Evolutionary conservation across 1,284 basidiomycete species (phyloP), one percentile per base, ranked within the genome.

Genomic region (Malassezia psittaci): DNA sequence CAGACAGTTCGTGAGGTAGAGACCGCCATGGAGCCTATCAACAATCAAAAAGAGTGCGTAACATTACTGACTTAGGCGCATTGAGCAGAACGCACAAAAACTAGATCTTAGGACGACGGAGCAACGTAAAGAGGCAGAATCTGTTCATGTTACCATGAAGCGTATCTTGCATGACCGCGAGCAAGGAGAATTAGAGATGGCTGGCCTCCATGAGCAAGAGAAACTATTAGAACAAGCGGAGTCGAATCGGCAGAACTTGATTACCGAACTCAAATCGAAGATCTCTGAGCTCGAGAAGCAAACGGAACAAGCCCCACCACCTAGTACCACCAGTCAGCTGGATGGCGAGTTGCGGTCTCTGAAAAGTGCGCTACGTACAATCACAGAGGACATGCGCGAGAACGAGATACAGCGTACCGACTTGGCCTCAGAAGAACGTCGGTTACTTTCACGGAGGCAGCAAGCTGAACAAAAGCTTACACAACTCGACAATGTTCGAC

Each of bases 401-500:
- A 44, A 59, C 44, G 53, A 63, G 9, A 45, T 54, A 15, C 50
- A 60, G 41, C 48, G 45, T 16, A 42, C 47, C 35, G 57, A 61
- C 19, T 44, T 62, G 12, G 9, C 16, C 12, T 15, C 29, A 4
- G 45, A 48, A 41, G 21, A 35, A 37, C 50, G 56, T 32, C 53
- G 55, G n/a, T 53, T 61, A 41, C 57, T 58, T 11, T 49, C 52
- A 60, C 35, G 60, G 54, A 33, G 50, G 55, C 36, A 51, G 16
- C 45, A 18, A 48, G 52, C 56, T 36, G 58, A 59, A 6, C 35
- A 47, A 24, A 59, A 56, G 42, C 59, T 70, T 12, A 63, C 59
- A 4, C 42, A 52, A 35, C 61, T 72, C 49, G 61, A 67, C 51
- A 63, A 65, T 34, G 62, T 63, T 19, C 64, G 59, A 11, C 59